phyloP scores from a whole-genome alignment of 1,284 basidiomycete species.

The Mycena citricolor region DNA sequence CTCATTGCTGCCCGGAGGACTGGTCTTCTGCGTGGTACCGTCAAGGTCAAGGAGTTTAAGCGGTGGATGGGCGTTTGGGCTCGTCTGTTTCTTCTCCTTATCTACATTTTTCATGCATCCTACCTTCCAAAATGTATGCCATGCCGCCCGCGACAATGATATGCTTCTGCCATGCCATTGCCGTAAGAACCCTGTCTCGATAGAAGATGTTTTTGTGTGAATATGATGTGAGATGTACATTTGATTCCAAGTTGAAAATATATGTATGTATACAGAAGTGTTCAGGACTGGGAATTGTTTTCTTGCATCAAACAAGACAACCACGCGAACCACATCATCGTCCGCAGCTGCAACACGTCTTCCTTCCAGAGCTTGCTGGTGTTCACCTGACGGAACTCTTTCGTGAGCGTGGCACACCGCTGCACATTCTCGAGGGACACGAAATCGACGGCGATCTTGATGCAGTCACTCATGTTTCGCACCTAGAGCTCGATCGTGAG shows the following conservation, averaged over 20 bases:
- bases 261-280: no score
- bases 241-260: neutral
- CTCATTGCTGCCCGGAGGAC: constrained; percentile 91
- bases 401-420: constrained; percentile 80
- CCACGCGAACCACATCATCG: constrained; percentile 94
- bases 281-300: no score
- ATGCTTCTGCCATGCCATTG: constrained; percentile 20
- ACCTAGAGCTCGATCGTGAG: no score
- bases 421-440: constrained; percentile 90
- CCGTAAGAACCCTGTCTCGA: no score
- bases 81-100: constrained; percentile 2
- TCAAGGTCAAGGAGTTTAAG: constrained; percentile 88
- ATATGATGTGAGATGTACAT: neutral
- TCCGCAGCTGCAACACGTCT: constrained; percentile 87
- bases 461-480: constrained; percentile 85
- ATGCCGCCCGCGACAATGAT: constrained; percentile 13
- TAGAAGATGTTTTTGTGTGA: neutral
- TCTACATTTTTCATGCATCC: constrained; percentile 4
- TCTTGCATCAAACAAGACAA: constrained; percentile 54
- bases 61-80: neutral
- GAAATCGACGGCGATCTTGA: constrained; percentile 97
- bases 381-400: constrained; percentile 89
- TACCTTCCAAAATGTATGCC: constrained; percentile 24
- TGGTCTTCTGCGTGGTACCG: constrained; percentile 87
- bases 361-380: constrained; percentile 89